Evolutionary conservation across 208 protist species (phyloP).

Genomic region (Leishmania major): DNA sequence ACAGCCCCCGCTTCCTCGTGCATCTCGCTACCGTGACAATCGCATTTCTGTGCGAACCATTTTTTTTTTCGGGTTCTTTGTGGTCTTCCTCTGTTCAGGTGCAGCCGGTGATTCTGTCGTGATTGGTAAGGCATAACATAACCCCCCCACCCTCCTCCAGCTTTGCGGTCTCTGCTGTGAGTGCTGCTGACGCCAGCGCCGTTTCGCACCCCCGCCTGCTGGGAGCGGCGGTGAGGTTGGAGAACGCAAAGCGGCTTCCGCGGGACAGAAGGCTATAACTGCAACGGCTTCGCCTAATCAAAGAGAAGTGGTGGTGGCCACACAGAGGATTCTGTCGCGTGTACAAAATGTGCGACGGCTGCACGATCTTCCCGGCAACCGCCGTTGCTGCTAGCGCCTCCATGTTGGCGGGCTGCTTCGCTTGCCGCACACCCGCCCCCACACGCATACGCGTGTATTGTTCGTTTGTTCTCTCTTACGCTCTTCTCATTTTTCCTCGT

Average conservation of each 20-base stretch:
- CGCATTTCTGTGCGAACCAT: background rate
- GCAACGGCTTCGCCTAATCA: background rate
- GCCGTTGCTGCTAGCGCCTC: background rate
- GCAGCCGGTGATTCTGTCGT: background rate
- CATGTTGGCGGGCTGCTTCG: background rate
- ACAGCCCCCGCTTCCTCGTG: background rate
- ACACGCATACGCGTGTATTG: background rate
- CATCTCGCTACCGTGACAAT: background rate
- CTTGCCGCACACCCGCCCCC: no score
- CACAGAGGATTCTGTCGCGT: background rate
- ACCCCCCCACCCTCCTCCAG: no score
- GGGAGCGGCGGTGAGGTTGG: background rate
- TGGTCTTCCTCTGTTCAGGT: background rate
- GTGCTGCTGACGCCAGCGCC: background rate
- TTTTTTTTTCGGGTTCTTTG: background rate
- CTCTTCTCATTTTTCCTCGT: background rate
- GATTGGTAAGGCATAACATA: background rate
- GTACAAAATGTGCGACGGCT: background rate
- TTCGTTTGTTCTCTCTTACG: background rate
- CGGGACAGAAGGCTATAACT: background rate
- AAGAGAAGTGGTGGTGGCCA: background rate
- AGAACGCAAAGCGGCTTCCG: background rate
- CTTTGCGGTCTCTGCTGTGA: background rate
- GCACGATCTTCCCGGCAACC: background rate
- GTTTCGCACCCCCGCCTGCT: background rate